These are phyloP conservation scores for Amaranthus palmeri DNA, from an alignment of 148 eudicot genomes.

Conservation along the genomic window DNA sequence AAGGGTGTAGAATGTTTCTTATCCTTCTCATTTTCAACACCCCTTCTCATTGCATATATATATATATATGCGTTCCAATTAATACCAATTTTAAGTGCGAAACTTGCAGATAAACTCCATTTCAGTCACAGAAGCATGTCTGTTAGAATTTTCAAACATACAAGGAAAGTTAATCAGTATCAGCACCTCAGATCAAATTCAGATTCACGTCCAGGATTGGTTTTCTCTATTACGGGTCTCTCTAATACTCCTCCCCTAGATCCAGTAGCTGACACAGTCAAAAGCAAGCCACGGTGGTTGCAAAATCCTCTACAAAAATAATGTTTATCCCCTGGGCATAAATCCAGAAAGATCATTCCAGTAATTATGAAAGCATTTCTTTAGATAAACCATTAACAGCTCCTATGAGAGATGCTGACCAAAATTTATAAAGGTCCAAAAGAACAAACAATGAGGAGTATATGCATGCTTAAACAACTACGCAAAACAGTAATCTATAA, in stretches of 20 bases:
- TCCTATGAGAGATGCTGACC: slow-evolving; percentile 4
- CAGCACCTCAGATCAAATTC: slow-evolving; percentile 82
- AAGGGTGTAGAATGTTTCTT: too few species aligned
- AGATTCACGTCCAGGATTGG: slow-evolving; percentile 80
- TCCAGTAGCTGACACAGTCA: slow-evolving; percentile 46
- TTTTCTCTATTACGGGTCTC: slow-evolving; percentile 77
- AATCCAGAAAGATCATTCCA: slow-evolving; percentile 18
- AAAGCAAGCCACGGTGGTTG: slow-evolving; percentile 41
- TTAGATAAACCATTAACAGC: background rate
- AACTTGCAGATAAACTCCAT: slow-evolving; percentile 7
- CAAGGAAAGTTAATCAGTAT: slow-evolving; percentile 2
- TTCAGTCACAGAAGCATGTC: background rate
- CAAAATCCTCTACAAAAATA: slow-evolving; percentile 46
- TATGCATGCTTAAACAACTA: background rate
- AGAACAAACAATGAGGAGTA: background rate
- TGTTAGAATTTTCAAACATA: background rate
- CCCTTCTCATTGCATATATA: too few species aligned
- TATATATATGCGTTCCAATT: background rate
- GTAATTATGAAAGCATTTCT: background rate
- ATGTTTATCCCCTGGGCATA: slow-evolving; percentile 57
- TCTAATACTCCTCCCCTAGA: slow-evolving; percentile 72
- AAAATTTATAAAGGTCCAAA: background rate
- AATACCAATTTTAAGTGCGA: background rate
- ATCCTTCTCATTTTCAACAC: too few species aligned
- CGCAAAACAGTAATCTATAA: too few species aligned